Percentiles rank a stretch among this genome's conserved stretches.
Conservation (phyloP, 1,284 basidiomycete species). For the Puccinia horiana region DNA sequence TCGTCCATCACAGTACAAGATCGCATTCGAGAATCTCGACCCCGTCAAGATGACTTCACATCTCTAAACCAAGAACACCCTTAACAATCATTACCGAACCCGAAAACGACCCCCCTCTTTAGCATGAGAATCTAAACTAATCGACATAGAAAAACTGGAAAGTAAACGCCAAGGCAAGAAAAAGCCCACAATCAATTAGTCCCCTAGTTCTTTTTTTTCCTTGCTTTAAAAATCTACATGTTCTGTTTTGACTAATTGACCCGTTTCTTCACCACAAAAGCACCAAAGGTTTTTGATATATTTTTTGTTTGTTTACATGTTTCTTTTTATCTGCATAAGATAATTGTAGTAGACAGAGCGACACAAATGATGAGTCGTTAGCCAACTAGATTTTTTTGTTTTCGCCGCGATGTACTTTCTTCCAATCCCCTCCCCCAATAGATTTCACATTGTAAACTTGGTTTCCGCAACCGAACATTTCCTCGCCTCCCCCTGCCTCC, state of each 20-base stretch:
- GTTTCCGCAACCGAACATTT: no score
- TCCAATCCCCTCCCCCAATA: no score
- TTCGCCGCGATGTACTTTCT: no score
- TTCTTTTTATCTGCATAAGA: background rate
- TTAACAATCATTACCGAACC: no score
- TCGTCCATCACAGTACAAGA: conserved; percentile 55
- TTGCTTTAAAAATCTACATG: background rate
- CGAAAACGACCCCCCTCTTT: no score
- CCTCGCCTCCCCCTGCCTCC: no score
- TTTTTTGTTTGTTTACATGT: background rate
- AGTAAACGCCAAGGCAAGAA: no score
- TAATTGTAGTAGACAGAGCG: background rate
- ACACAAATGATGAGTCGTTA: no score
- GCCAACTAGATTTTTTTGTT: no score
- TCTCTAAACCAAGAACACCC: conserved; percentile 20
- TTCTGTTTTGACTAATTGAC: background rate
- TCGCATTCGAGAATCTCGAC: conserved; percentile 59
- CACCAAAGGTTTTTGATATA: background rate
- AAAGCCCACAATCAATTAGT: background rate
- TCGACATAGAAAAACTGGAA: background rate
- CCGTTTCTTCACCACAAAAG: background rate
- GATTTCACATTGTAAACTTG: no score
- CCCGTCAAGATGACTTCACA: conserved; percentile 59
- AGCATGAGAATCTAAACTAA: no score
- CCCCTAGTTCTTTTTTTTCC: background rate